Conservation (phyloP, 2,329 filamentous ascomycete species). For the Arthrobotrys sinensis region DNA sequence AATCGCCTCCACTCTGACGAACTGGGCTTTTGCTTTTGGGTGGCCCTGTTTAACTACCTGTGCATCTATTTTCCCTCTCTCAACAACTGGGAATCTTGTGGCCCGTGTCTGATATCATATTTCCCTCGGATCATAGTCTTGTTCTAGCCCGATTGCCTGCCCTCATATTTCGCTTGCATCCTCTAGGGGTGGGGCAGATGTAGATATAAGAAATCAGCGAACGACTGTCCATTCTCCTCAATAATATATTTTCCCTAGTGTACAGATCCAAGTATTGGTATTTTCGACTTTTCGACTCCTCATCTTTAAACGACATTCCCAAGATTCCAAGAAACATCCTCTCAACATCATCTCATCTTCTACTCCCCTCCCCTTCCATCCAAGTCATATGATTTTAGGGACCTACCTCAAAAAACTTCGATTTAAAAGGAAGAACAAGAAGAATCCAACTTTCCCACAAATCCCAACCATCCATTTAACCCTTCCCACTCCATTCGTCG, state of each 20-base stretch:
- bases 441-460: constrained; percentile 18
- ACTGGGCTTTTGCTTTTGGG: constrained; percentile 41
- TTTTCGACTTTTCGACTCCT: constrained; percentile 1
- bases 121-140: constrained; percentile 40
- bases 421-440: constrained; percentile 19
- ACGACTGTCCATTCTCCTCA: constrained; percentile 20
- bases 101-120: constrained; percentile 62
- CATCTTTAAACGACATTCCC: constrained; percentile 8
- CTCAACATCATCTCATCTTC: constrained; percentile 5
- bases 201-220: constrained; percentile 49
- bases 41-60: constrained; percentile 18
- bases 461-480: constrained; percentile 31
- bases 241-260: background rate
- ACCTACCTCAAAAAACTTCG: constrained; percentile 36
- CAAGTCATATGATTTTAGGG: constrained; percentile 50
- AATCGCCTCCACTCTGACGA: constrained; percentile 56
- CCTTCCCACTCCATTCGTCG: constrained; percentile 14
- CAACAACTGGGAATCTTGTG: constrained; percentile 20
- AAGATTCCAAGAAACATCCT: constrained; percentile 8
- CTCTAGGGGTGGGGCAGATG: constrained; percentile 1
- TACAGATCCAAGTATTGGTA: constrained; percentile 3
- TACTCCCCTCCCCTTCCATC: background rate
- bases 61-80: constrained; percentile 3
- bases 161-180: constrained; percentile 11
- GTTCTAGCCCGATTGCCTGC: constrained; percentile 15